Base-by-base conservation (phyloP, 1,284 basidiomycete species). In the Tilletiaria anomala region DNA sequence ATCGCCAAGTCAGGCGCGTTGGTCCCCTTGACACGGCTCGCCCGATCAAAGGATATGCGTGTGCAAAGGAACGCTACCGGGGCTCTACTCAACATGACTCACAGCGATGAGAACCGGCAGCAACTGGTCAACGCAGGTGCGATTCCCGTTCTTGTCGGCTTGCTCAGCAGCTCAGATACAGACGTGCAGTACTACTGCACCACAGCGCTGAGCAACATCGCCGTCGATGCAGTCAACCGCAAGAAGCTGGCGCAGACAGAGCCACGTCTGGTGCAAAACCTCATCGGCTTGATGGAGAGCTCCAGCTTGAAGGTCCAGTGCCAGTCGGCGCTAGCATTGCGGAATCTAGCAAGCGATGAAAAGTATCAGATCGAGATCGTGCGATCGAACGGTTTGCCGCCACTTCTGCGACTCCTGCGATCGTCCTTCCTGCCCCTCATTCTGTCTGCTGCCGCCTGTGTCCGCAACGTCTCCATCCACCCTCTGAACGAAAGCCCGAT, bases 141-240 rank as follows among this genome's bases (percentile, higher is more conserved):
- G 16, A 96, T 97, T 47, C 93, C 93, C 11, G 93, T 97, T 26
- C 78, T 97, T 19, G 93, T 99, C 53, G 82, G 82, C 61, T 73
- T 99, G 29, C 75, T 99, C 44, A 91, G 89, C 65, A 91, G 86
- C n/a, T 78, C 84, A 33, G 91, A 99, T 68, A 97, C 91, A 16
- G 91, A 97, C 68, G 93, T 97, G 2, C 93, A 99, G 70, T 99
- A 99, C 68, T 99, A 99, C 68, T 99, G 93, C 71, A 99, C 93
- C 5, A 99, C 93, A 18, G 93, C 93, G 0, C 72, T 99, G 50
- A 89, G 85, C 68, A 99, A 99, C 69, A 99, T 99, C 58, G 93
- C 93, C 39, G 63, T 66, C 44, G 63, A 66, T 45, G 53, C 48
- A 14, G 48, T 38, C 53, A 99, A 97, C 71, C 77, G 91, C 51